Conservation (phyloP, 257 asterid species). For the Solanum appendiculatum region DNA sequence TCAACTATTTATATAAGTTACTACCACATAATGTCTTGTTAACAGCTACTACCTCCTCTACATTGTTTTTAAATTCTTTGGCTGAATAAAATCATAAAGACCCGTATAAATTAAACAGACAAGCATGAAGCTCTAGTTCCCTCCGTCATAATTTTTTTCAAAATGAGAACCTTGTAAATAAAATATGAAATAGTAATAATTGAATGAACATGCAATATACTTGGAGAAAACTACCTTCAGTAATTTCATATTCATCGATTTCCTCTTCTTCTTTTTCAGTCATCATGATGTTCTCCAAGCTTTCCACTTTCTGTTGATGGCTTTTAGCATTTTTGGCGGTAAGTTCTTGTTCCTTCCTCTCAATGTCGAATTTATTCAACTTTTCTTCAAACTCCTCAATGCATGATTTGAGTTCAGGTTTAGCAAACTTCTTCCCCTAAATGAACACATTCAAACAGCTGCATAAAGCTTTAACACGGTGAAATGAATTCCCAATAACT, state of each 20-base stretch:
- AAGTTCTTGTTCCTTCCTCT: too few species aligned
- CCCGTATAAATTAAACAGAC: background rate
- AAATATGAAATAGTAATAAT: background rate
- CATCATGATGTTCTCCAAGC: constrained; percentile 24
- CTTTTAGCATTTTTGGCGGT: constrained; percentile 77
- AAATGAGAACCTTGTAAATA: too few species aligned
- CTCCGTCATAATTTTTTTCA: too few species aligned
- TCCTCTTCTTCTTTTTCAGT: constrained; percentile 36
- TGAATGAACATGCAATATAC: background rate
- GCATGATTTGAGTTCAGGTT: too few species aligned
- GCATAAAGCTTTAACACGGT: too few species aligned
- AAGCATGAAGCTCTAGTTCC: background rate
- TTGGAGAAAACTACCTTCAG: constrained; percentile 46
- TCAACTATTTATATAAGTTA: too few species aligned
- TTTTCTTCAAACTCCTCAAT: too few species aligned
- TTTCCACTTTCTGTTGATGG: constrained; percentile 54
- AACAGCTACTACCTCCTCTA: background rate
- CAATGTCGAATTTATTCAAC: too few species aligned
- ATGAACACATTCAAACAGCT: background rate
- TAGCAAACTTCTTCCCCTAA: constrained; percentile 81
- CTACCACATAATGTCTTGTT: background rate
- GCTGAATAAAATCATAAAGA: background rate
- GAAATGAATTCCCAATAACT: background rate
- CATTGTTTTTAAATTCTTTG: background rate
- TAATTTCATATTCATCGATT: constrained; percentile 47